A percentile compares a stretch with the other conserved stretches of the same genome.
phyloP scores from a whole-genome alignment of 192 early-diverging fungal species.

The Coemansia sp. region DNA sequence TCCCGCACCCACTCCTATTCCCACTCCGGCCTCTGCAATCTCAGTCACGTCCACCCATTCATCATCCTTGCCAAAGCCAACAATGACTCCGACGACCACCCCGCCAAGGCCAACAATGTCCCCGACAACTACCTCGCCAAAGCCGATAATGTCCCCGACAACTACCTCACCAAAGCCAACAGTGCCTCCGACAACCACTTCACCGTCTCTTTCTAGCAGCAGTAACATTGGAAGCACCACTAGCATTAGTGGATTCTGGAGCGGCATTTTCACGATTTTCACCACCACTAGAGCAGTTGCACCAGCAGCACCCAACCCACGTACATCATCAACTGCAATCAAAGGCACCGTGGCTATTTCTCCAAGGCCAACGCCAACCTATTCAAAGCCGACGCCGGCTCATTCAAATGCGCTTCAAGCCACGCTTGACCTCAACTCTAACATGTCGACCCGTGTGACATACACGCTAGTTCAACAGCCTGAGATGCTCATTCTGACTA shows the following conservation, averaged over 20 bases:
- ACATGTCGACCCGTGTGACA: conserved; percentile 6
- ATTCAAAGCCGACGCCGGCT: not conserved
- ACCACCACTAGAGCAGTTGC: not conserved
- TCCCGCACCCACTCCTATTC: not conserved
- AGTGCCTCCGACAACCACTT: not conserved
- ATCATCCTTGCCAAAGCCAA: not conserved
- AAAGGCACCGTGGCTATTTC: not conserved
- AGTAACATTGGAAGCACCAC: not conserved
- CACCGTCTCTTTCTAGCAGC: not conserved
- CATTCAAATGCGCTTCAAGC: not conserved
- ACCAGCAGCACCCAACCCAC: not conserved
- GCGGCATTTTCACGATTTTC: not conserved
- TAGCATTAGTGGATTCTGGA: not conserved
- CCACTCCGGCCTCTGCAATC: not conserved
- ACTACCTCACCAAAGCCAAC: not conserved
- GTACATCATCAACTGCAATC: not conserved
- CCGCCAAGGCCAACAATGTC: not conserved
- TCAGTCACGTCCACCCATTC: not conserved
- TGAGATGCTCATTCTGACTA: conserved; percentile 15
- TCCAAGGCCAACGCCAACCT: not conserved
- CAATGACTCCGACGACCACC: not conserved
- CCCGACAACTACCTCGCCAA: not conserved
- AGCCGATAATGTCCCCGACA: not conserved
- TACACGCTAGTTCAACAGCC: conserved; percentile 14
- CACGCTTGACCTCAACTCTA: conserved; percentile 16